Evolutionary conservation across 805 yeast species (phyloP), one percentile per base, ranked within the genome.

Genomic region (Ogataea thermomethanolica): DNA sequence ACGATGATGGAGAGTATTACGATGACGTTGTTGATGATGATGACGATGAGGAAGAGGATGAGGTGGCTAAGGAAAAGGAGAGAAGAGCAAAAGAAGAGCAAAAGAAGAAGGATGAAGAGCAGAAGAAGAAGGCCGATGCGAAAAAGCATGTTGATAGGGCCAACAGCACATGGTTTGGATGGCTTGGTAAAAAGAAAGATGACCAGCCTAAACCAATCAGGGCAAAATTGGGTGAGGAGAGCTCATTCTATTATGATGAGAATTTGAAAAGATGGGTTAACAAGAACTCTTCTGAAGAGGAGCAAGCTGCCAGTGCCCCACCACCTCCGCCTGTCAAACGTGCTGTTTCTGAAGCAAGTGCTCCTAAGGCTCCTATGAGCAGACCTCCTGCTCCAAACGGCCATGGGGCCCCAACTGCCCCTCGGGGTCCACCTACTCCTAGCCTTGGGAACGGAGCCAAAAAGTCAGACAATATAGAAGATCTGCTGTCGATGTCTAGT

Each of bases 231-330:
- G 99, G 98, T 9, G 86, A 84, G 42, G 74, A 79, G 44, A 83
- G 72, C 56, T 68, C 76, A 12, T 83, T 93, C 57, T 74, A 77
- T 54, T 93, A 79, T 59, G 96, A 90, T 64, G 91, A 86, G 53
- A 78, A 84, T 44, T 73, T 84, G 56, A 81, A 83, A 58, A 75
- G 96, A 54, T 93, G 97, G 96, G 78, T 93, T 37, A 81, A 87
- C 56, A 77, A 76, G 40, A 76, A 78, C 46, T 78, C 76, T 4
- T 75, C 81, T 20, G 69, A 74, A 35, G 93, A 78, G 56, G 90
- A 83, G 35, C 80, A 80, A 52, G 63, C 71, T 37, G 69, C 66
- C 34, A 63, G 69, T 5, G 62, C 76, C 1, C 72, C 77, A 3
- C 79, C 77, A 3, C 79, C 82, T 2, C 82, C 91, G 3, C 91